Conservation (phyloP, 2,329 filamentous ascomycete species). For the Sarocladium kiliense region DNA sequence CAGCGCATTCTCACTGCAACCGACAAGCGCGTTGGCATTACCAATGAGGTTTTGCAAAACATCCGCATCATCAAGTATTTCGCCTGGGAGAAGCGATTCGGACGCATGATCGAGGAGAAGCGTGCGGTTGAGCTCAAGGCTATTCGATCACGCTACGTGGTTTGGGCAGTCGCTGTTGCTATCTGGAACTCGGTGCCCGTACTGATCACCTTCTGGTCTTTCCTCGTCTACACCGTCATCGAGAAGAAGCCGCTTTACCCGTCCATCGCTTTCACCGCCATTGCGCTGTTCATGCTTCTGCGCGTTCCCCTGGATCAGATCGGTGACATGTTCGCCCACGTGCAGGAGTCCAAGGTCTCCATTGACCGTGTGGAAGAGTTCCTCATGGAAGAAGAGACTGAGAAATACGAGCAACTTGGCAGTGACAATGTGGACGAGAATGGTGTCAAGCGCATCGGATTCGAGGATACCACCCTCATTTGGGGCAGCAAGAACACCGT, state of each 20-base stretch:
- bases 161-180: conserved; percentile 88
- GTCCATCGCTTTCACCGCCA: conserved; percentile 90
- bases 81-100: conserved; percentile 93
- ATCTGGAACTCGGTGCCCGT: conserved; percentile 96
- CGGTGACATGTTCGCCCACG: conserved; percentile 97
- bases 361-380: conserved; percentile 96
- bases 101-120: conserved; percentile 83
- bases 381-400: conserved; percentile 86
- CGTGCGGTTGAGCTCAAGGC: conserved; percentile 71
- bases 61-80: conserved; percentile 99
- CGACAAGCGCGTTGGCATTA: conserved; percentile 91
- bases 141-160: conserved; percentile 75
- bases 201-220: conserved; percentile 93
- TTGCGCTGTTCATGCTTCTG: conserved; percentile 92
- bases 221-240: conserved; percentile 85
- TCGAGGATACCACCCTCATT: conserved; percentile 78
- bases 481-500: conserved; percentile 73
- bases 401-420: conserved; percentile 84
- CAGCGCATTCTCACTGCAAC: conserved; percentile 90
- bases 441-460: conserved; percentile 72
- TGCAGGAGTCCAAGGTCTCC: conserved; percentile 95
- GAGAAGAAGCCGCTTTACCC: conserved; percentile 87
- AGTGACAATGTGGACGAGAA: conserved; percentile 63
- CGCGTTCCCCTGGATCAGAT: conserved; percentile 91
- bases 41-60: conserved; percentile 94